Percentiles rank a stretch among this genome's conserved stretches.
Evolutionary conservation across 2,329 filamentous ascomycete genomes (phyloP).

Genomic region (Thelonectria blattea): DNA sequence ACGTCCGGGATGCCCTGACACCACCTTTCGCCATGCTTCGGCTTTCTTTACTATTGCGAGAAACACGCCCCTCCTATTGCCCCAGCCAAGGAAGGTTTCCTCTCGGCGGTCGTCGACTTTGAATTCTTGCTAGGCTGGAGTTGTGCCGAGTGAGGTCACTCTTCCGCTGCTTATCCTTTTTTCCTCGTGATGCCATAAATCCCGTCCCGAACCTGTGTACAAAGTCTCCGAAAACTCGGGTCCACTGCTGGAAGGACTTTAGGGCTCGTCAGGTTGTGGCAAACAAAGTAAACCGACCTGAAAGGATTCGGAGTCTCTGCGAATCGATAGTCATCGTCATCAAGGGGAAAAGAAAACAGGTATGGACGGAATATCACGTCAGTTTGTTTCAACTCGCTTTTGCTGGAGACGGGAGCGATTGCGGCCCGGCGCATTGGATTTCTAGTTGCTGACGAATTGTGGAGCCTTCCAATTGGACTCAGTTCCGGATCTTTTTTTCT

Average conservation of each 20-base stretch:
- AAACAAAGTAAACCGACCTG: background rate
- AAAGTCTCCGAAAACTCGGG: too few relatives aligned
- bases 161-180: too few relatives aligned
- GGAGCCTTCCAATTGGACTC: background rate
- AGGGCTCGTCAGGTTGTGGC: background rate
- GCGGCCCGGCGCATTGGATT: background rate
- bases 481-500: background rate
- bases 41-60: background rate
- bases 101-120: too few relatives aligned
- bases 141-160: background rate
- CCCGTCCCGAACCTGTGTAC: too few relatives aligned
- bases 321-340: background rate
- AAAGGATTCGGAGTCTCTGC: background rate
- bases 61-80: background rate
- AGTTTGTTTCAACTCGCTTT: background rate
- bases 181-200: too few relatives aligned
- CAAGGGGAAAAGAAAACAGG: background rate
- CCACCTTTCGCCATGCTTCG: slow-evolving; percentile 5
- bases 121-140: too few relatives aligned
- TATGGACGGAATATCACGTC: background rate
- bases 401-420: background rate
- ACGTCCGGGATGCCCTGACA: slow-evolving; percentile 11
- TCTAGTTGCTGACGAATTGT: background rate
- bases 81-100: too few relatives aligned
- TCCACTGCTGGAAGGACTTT: too few relatives aligned